Evolutionary conservation across 192 early-diverging fungal genomes (phyloP).

Genomic region (Umbelopsis vinacea): DNA sequence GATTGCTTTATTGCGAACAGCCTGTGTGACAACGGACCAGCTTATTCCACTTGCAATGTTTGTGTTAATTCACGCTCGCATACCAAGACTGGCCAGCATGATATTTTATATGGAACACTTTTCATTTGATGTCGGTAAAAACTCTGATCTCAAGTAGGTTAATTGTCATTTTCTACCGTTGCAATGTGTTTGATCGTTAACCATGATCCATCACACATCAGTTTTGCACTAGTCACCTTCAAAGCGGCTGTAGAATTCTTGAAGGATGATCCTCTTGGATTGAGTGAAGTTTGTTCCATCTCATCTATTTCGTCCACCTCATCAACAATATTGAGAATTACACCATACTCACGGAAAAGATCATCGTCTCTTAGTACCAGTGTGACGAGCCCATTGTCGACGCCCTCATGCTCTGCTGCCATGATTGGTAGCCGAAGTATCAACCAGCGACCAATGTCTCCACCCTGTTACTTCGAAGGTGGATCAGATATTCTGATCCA

Average conservation of each 20-base stretch:
- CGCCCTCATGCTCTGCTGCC: neutral
- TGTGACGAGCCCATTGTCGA: conserved; percentile 4
- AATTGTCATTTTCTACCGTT: neutral
- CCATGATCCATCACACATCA: neutral
- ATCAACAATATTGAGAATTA: conserved; percentile 3
- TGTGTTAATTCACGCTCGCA: conserved; percentile 49
- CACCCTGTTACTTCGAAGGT: neutral
- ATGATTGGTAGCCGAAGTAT: neutral
- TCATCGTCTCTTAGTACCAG: conserved; percentile 5
- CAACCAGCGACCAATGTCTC: neutral
- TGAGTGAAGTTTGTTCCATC: conserved; percentile 32
- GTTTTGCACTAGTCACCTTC: conserved; percentile 57
- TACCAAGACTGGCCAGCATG: conserved; percentile 48
- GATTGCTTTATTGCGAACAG: neutral
- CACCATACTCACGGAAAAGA: neutral
- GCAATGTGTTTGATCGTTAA: no score
- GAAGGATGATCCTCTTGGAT: conserved; percentile 52
- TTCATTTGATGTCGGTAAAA: conserved; percentile 34
- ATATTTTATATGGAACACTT: conserved; percentile 56
- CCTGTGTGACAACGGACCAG: conserved; percentile 57
- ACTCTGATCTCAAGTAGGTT: neutral
- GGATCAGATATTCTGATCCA: neutral
- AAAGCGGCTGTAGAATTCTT: conserved; percentile 52
- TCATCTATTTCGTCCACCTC: conserved; percentile 28
- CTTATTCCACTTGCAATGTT: conserved; percentile 59